phyloP scores from a whole-genome alignment of 2,329 filamentous ascomycete genomes.

The Mycosphaerella sp. region DNA sequence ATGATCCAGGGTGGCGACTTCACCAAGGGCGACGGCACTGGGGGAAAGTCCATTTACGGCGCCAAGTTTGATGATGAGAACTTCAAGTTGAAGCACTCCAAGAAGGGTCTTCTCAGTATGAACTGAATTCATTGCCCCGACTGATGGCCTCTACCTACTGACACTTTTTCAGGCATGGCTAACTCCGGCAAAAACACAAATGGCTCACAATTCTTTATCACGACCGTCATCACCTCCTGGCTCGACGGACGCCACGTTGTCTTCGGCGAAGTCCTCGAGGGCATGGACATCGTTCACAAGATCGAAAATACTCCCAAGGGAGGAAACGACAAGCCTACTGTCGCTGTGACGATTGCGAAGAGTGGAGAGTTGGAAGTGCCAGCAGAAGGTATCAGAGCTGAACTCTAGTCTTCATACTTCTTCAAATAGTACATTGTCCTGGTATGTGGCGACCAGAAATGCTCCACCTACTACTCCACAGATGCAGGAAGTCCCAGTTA shows the following conservation, averaged over 20 bases:
- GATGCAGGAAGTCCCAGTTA: background rate
- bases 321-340: constrained; percentile 60
- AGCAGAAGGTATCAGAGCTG: constrained; percentile 86
- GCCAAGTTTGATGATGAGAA: constrained; percentile 82
- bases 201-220: constrained; percentile 88
- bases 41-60: constrained; percentile 85
- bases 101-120: constrained; percentile 69
- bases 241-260: constrained; percentile 80
- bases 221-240: constrained; percentile 73
- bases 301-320: constrained; percentile 67
- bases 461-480: background rate
- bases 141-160: background rate
- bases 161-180: constrained; percentile 59
- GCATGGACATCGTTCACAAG: constrained; percentile 71
- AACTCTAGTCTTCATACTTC: constrained; percentile 58
- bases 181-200: constrained; percentile 82
- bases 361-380: constrained; percentile 78
- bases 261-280: constrained; percentile 83
- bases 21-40: constrained; percentile 73
- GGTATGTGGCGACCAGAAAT: background rate
- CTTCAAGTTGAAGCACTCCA: constrained; percentile 90
- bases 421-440: background rate
- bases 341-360: constrained; percentile 70
- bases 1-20: constrained; percentile 93
- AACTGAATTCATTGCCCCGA: background rate